Conservation (phyloP, 306 rosid genomes). For the Biancaea sappan region DNA sequence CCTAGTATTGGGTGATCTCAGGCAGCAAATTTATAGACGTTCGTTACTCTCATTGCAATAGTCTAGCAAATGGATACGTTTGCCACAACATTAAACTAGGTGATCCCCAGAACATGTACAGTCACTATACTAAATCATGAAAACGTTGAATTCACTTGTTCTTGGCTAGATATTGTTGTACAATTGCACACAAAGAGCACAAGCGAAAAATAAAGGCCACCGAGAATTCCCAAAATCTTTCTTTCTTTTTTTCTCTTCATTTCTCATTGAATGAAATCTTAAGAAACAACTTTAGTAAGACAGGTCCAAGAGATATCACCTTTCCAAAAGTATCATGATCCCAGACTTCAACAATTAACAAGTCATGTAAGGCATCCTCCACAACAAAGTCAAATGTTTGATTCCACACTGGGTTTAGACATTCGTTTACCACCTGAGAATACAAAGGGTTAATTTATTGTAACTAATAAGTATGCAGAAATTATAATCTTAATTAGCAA, state of each 20-base stretch:
- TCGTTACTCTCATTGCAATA: background rate
- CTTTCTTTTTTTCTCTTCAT: background rate
- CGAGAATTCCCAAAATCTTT: background rate
- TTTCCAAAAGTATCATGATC: conserved; percentile 95
- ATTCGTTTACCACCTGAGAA: conserved; percentile 76
- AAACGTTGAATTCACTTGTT: background rate
- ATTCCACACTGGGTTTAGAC: conserved; percentile 90
- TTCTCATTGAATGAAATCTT: conserved; percentile 10
- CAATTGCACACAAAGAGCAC: background rate
- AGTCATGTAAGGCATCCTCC: conserved; percentile 90
- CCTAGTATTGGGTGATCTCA: background rate
- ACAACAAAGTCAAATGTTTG: conserved; percentile 95
- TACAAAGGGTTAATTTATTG: conserved; percentile 8
- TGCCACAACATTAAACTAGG: background rate
- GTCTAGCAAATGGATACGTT: background rate
- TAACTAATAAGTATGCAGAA: background rate
- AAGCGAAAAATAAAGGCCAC: background rate
- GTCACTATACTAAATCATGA: background rate
- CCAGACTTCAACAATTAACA: conserved; percentile 82
- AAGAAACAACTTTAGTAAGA: background rate
- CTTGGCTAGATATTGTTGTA: background rate
- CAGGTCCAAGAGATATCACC: conserved; percentile 51
- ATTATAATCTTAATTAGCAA: background rate
- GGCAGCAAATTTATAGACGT: background rate
- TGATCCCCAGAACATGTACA: no score